Evolutionary conservation across 1,139 yeast genomes (phyloP), one percentile per base, ranked within the genome.

Genomic region (Zhuliangozyma parablackwelliae): DNA sequence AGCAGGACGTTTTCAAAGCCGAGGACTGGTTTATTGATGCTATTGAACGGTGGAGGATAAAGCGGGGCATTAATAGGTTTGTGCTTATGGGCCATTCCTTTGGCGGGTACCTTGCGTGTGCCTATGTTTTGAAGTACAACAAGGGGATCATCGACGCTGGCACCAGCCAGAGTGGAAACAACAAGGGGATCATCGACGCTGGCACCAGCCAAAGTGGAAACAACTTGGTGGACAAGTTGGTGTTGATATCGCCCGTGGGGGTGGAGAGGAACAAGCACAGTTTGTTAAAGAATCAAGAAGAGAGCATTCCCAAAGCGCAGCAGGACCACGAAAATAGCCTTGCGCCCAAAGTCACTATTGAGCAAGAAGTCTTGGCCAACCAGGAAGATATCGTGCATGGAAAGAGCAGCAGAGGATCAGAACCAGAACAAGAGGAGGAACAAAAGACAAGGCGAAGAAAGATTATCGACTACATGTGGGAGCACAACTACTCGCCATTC

Each of bases 21-120:
- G 96, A 88, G 54, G 71, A 77, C 44, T 82, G 87, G 71, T 90
- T 88, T 49, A 68, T 83, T 27, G 95, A 87, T 47, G 69, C 90
- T 1, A 57, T 92, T n/a, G 97, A 92, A 54, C 68, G 66, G 44
- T 92, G 98, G 98, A 71, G 97, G 45, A 54, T 56, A 29, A 65
- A 63, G 25, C 70, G 84, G 31, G 66, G 70, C 0, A 59, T 85
- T 30, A 65, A 71, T 5, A 74, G 74, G 44, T 81, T 92, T 50
- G 79, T 85, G 24, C 59, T 92, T 21, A 72, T 92, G 42, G 97
- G 96, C 1, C 98, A 92, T 59, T 89, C 97, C 0, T 78, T 89
- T 51, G 98, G 98, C 13, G 97, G 96, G 0, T 89, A 89, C 51
- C 61, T 92, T 41, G 81, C 94, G 21, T 75, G 84, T 43, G 80